A percentile compares a stretch with the other conserved stretches of the same genome.
phyloP scores from a whole-genome alignment of 805 yeast genomes.

The Cephaloascus fragrans region DNA sequence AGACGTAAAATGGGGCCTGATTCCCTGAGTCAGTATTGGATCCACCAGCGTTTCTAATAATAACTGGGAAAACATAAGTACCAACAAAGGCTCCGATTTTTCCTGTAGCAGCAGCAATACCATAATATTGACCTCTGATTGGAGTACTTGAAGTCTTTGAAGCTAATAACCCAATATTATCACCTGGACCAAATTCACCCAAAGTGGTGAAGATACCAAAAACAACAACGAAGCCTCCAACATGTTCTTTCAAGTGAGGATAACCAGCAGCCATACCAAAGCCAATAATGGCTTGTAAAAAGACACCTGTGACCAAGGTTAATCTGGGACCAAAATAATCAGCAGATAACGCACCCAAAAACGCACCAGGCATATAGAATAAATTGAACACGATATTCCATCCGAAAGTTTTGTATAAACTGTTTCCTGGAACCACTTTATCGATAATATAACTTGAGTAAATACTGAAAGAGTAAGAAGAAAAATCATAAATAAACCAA shows the following conservation, averaged over 20 bases:
- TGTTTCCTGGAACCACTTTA: conserved; percentile 45
- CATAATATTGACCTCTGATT: conserved; percentile 84
- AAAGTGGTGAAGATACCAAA: conserved; percentile 81
- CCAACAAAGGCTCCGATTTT: conserved; percentile 92
- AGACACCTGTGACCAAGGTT: conserved; percentile 61
- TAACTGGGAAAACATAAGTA: conserved; percentile 78
- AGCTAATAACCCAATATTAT: conserved; percentile 81
- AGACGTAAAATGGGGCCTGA: conserved; percentile 74
- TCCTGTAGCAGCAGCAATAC: conserved; percentile 86
- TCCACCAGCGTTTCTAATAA: conserved; percentile 53
- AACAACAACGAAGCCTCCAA: conserved; percentile 75
- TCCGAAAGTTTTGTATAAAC: conserved; percentile 70
- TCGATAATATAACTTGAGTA: conserved; percentile 67
- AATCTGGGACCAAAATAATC: conserved; percentile 89
- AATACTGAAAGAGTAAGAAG: conserved; percentile 79
- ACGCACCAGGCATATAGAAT: conserved; percentile 86
- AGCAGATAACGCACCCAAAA: conserved; percentile 76
- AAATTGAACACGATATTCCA: conserved; percentile 87
- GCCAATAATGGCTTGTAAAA: conserved; percentile 70
- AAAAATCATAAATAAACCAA: conserved; percentile 91
- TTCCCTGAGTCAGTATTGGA: conserved; percentile 42
- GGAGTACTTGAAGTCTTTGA: conserved; percentile 82
- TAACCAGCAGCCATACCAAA: conserved; percentile 74
- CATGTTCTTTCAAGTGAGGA: conserved; percentile 40
- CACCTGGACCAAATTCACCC: conserved; percentile 95